Evolutionary conservation across 2,329 filamentous ascomycete genomes (phyloP), one percentile per base, ranked within the genome.

Genomic region (Claviceps sp.): DNA sequence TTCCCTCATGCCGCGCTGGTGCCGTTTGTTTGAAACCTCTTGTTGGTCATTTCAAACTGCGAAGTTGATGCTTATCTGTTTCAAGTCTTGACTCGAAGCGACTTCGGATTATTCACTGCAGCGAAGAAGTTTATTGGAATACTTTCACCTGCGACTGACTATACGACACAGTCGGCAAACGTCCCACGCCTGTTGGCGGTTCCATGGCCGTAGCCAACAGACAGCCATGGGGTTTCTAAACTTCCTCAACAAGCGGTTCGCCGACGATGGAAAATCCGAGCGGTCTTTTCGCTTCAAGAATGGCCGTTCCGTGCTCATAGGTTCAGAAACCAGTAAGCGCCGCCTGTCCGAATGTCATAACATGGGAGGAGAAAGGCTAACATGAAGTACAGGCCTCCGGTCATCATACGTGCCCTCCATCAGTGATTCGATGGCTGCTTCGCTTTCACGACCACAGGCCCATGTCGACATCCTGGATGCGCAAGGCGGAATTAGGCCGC

Each of bases 401-500:
- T 46, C 43, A 22, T 30, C 49, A 11, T 17, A 30, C 14, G n/a
- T 38, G 24, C 40, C 22, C 13, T 46, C 52, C 3, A n/a, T 49
- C 8, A 37, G 19, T 49, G 11, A 34, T 19, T 30, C 46, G 34
- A 34, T n/a, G 14, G 37, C 50, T 16, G 16, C 30, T 40, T 30
- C 24, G 13, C 30, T 22, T 30, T 24, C 34, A 26, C 47, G 19
- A n/a, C 44, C 50, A 7, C 17, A 48, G 19, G 43, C 47, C 5
- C 40, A 54, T 38, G 46, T 54, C 22, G 53, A 54, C 37, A 44
- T 54, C 7, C 50, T 54, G 17, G 70, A 72, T 55, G 59, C 65
- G 8, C 54, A 55, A 38, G 47, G 55, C 1, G 71, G 66, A 22
- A 68, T 79, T 41, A 70, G 62, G 22, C 70, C 71, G 1, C 63